Base-by-base conservation (phyloP, 2,329 filamentous ascomycete species). In the Acephala macrosclerotiorum region DNA sequence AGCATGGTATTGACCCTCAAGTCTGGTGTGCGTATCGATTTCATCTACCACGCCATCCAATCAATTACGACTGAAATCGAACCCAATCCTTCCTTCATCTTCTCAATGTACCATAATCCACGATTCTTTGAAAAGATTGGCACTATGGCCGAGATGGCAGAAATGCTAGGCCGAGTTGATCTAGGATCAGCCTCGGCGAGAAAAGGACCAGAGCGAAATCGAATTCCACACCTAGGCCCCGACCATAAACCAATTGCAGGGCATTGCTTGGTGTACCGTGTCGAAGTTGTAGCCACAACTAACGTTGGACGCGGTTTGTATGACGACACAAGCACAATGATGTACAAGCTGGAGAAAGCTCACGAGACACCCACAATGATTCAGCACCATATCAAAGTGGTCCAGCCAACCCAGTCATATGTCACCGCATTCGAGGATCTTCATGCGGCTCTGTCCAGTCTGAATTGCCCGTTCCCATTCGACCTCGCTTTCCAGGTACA, bases 401-500 rank as follows among this genome's bases (percentile, higher is more conserved):
- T 60, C 25, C 36, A n/a, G 2, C 66, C 68, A 0, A 40, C 9
- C 22, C 65, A 71, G 40, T 60, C 64, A n/a, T 71, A 67, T 60
- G 59, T 16, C 20, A 16, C 29, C 22, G 67, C 65, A 12, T 70
- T 75, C 2, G 60, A 33, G 33, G 70, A 22, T 35, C 61, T 76
- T 6, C 63, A 72, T 12, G 29, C 56, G 1, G 67, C 53, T 18
- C 40, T 79, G 12, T 58, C 66, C 63, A 79, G 65, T 47, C 51
- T 56, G 9, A 61, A 61, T 9, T 58, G 49, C 12, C 60, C n/a
- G 0, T 38, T 87, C 64, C 78, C 85, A 5, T 92, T 88, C 68
- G 74, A 78, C 0, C 72, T 89, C 0, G 79, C 86, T 6, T 91
- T 88, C 71, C 89, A 91, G 70, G 78, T 92, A 5, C 84, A 90